phyloP scores from a whole-genome alignment of 2,329 filamentous ascomycete genomes.

The Cercospora sp. region DNA sequence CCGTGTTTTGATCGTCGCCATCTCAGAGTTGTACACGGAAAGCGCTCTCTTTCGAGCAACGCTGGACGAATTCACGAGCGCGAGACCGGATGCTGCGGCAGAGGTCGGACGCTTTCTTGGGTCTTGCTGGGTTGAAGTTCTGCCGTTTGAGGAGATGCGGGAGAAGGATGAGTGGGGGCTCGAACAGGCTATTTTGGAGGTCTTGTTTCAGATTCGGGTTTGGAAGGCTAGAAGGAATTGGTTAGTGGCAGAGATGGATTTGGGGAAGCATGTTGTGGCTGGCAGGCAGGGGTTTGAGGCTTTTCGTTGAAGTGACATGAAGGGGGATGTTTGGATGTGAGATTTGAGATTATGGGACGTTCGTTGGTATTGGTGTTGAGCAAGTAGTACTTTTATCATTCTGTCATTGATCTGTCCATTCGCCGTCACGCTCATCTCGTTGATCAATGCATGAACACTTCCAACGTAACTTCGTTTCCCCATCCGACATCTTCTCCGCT shows the following conservation, averaged over 20 bases:
- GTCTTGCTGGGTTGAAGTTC: neutral
- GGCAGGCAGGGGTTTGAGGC: neutral
- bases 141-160: neutral
- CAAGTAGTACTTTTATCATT: neutral
- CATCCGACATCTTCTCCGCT: slow-evolving; percentile 69
- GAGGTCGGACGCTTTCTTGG: too few species aligned
- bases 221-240: neutral
- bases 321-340: neutral
- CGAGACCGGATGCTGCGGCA: neutral
- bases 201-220: neutral
- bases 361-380: neutral
- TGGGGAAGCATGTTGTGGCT: neutral
- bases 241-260: neutral
- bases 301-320: neutral
- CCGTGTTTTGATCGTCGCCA: neutral
- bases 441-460: slow-evolving; percentile 53
- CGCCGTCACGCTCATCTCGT: too few species aligned
- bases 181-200: neutral
- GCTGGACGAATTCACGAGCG: neutral
- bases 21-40: neutral
- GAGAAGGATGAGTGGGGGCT: neutral
- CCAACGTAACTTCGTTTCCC: slow-evolving; percentile 76
- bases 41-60: neutral
- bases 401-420: neutral
- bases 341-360: neutral